These are phyloP conservation scores for Didymella glomerata DNA, from an alignment of 2,329 filamentous ascomycete species.

Conservation along the genomic window DNA sequence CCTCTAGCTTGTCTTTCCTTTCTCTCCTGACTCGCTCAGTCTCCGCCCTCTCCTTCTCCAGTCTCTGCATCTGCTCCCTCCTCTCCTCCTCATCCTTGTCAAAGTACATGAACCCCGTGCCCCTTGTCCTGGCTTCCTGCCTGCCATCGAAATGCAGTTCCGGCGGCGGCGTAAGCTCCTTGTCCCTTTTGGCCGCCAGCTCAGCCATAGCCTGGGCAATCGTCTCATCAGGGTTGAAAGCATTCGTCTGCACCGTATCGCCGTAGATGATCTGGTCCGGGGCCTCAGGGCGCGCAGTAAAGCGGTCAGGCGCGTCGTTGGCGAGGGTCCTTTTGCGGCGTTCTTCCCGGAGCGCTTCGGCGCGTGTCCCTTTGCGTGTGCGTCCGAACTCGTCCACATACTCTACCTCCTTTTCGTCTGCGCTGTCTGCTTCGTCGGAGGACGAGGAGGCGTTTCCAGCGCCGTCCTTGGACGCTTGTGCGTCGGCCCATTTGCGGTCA, in stretches of 20 bases:
- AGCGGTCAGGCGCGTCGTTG: conserved; percentile 68
- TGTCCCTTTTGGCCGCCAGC: conserved; percentile 79
- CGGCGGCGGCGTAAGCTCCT: conserved; percentile 79
- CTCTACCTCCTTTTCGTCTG: conserved; percentile 74
- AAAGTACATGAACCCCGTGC: conserved; percentile 92
- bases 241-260: conserved; percentile 81
- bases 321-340: conserved; percentile 59
- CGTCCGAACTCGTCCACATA: conserved; percentile 93
- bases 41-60: conserved; percentile 71
- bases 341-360: conserved; percentile 71
- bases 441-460: conserved; percentile 52
- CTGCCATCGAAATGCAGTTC: conserved; percentile 86
- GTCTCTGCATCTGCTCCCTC: conserved; percentile 76
- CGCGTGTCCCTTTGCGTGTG: conserved; percentile 74
- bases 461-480: conserved; percentile 52
- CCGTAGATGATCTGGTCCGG: conserved; percentile 82
- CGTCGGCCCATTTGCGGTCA: conserved; percentile 92
- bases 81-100: conserved; percentile 74
- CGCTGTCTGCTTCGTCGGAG: conserved; percentile 27
- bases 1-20: conserved; percentile 60
- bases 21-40: conserved; percentile 70
- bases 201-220: conserved; percentile 75
- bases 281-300: conserved; percentile 71
- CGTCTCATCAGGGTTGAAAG: conserved; percentile 78
- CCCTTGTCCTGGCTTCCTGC: conserved; percentile 84